These are phyloP conservation scores for Breviolum minutum DNA, from an alignment of 73 alveolate species.

Conservation along the genomic window DNA sequence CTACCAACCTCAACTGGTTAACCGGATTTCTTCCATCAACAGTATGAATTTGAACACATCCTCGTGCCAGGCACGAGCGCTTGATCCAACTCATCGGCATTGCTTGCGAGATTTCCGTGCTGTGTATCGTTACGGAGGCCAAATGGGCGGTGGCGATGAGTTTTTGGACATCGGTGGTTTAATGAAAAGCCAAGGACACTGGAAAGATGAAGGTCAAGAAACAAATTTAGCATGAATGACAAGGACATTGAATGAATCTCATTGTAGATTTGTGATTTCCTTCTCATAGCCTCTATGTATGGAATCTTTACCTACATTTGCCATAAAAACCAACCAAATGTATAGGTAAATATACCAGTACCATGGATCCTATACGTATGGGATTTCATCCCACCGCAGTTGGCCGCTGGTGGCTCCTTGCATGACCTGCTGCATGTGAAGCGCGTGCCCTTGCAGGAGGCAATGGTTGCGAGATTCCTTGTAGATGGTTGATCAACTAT, in stretches of 20 bases:
- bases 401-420: slow-evolving; percentile 79
- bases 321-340: too few species aligned
- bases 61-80: slow-evolving; percentile 51
- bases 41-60: neutral
- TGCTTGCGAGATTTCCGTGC: slow-evolving; percentile 63
- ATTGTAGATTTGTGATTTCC: too few species aligned
- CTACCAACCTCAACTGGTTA: too few species aligned
- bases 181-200: too few species aligned
- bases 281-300: too few species aligned
- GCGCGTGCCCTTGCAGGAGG: slow-evolving; percentile 49
- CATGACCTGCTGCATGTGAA: slow-evolving; percentile 90
- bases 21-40: too few species aligned
- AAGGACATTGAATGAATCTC: neutral
- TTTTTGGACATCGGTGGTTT: too few species aligned
- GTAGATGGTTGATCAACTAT: neutral
- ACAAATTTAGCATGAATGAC: neutral
- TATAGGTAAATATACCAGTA: too few species aligned
- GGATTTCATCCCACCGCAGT: slow-evolving; percentile 9
- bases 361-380: too few species aligned
- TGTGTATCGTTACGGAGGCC: slow-evolving; percentile 87
- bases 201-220: neutral
- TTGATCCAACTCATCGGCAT: slow-evolving; percentile 83
- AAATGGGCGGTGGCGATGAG: neutral
- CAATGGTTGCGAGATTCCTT: neutral
- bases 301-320: too few species aligned